These are phyloP conservation scores for Polyplosphaeria fusca DNA, from an alignment of 495 filamentous ascomycete species.

Conservation along the genomic window DNA sequence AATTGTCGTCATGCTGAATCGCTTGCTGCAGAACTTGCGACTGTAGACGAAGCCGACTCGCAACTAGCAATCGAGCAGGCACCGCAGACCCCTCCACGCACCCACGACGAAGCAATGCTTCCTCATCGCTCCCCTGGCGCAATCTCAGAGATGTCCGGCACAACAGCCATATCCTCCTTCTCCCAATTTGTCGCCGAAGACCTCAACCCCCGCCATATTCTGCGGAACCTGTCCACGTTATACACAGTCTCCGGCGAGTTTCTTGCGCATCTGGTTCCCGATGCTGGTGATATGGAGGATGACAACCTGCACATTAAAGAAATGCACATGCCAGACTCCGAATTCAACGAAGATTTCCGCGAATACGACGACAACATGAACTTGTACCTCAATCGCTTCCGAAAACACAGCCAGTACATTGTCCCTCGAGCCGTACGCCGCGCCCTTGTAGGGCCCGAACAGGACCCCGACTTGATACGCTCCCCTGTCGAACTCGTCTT, in stretches of 20 bases:
- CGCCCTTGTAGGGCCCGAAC: slow-evolving; percentile 25
- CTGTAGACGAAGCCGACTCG: slow-evolving; percentile 25
- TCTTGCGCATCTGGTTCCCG: slow-evolving; percentile 38
- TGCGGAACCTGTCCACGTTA: slow-evolving; percentile 40
- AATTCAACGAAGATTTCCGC: slow-evolving; percentile 31
- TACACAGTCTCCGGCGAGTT: slow-evolving; percentile 33
- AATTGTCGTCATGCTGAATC: background rate
- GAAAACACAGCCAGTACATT: slow-evolving; percentile 36
- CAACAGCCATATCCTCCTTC: slow-evolving; percentile 28
- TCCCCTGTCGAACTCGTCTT: slow-evolving; percentile 42
- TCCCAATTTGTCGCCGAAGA: slow-evolving; percentile 26
- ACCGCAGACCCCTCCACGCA: slow-evolving; percentile 17
- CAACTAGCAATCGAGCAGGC: slow-evolving; percentile 7
- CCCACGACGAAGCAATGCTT: background rate
- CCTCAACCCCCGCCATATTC: slow-evolving; percentile 36
- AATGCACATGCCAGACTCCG: slow-evolving; percentile 38
- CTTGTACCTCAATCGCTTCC: slow-evolving; percentile 32
- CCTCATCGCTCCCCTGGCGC: slow-evolving; percentile 26
- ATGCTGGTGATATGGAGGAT: slow-evolving; percentile 23
- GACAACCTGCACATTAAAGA: slow-evolving; percentile 32
- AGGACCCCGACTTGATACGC: slow-evolving; percentile 21
- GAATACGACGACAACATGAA: slow-evolving; percentile 31
- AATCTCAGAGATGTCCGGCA: slow-evolving; percentile 33
- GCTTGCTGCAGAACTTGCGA: slow-evolving; percentile 19
- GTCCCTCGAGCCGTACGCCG: slow-evolving; percentile 26